phyloP scores from a whole-genome alignment of 768 basidiomycete species.

The Collybiopsis luxurians region DNA sequence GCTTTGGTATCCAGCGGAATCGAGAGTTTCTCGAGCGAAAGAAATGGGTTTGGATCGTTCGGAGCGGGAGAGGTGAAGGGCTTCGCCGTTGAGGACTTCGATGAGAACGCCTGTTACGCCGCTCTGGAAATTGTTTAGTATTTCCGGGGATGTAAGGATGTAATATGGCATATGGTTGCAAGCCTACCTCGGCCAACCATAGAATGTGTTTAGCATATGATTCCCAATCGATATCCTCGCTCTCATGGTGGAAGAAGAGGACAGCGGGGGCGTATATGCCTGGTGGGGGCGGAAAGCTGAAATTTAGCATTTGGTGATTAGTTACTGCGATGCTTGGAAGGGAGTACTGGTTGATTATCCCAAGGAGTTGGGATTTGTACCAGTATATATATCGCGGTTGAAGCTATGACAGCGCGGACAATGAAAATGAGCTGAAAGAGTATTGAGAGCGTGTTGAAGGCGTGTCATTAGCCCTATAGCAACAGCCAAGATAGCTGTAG shows the following conservation, averaged over 20 bases:
- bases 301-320: too few relatives aligned
- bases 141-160: conserved; percentile 16
- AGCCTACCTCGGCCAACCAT: conserved; percentile 61
- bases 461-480: too few relatives aligned
- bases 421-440: too few relatives aligned
- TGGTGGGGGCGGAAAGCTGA: too few relatives aligned
- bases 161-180: conserved; percentile 1
- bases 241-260: conserved; percentile 60
- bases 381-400: too few relatives aligned
- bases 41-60: conserved; percentile 64
- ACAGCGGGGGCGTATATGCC: conserved; percentile 81
- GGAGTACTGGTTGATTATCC: too few relatives aligned
- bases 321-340: too few relatives aligned
- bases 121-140: conserved; percentile 43
- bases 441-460: too few relatives aligned
- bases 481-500: too few relatives aligned
- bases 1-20: conserved; percentile 65
- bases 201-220: conserved; percentile 70
- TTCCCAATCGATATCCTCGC: conserved; percentile 68
- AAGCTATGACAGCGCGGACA: too few relatives aligned
- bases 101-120: conserved; percentile 72
- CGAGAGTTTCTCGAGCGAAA: conserved; percentile 67
- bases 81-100: conserved; percentile 75
- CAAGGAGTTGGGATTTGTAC: too few relatives aligned
- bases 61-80: conserved; percentile 70